Percentiles rank a stretch among this genome's conserved stretches.
phyloP scores from a whole-genome alignment of 805 yeast species.

The Monosporozyma yasuniensis region DNA sequence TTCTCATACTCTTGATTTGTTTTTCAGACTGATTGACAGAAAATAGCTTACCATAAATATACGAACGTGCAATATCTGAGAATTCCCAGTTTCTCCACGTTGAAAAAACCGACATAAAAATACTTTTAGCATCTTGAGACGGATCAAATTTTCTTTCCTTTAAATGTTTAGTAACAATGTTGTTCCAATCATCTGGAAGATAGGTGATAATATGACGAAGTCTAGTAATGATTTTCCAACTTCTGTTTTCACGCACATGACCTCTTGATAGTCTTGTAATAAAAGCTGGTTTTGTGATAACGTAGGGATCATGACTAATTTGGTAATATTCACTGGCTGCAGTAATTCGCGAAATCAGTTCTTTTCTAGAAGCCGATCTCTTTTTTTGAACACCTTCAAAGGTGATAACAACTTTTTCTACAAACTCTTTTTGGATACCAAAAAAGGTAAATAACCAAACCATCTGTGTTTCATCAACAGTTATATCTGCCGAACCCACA shows the following conservation, averaged over 20 bases:
- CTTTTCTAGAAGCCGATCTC: conserved; percentile 20
- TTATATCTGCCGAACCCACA: conserved; percentile 25
- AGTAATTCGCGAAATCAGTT: conserved; percentile 36
- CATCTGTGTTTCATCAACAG: conserved; percentile 29
- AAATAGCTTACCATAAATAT: conserved; percentile 46
- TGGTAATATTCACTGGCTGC: conserved; percentile 41
- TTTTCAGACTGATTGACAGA: conserved; percentile 14
- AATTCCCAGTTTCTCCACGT: conserved; percentile 93
- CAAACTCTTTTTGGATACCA: conserved; percentile 5
- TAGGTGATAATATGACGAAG: conserved; percentile 61
- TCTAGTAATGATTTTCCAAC: conserved; percentile 81
- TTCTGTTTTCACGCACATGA: conserved; percentile 70
- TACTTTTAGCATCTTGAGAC: conserved; percentile 44
- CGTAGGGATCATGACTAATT: conserved; percentile 78
- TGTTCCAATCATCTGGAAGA: conserved; percentile 47
- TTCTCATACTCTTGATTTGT: conserved; percentile 8
- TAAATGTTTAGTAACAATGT: conserved; percentile 15
- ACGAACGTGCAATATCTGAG: conserved; percentile 47
- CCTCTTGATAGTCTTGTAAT: conserved; percentile 60
- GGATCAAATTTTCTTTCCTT: conserved; percentile 33
- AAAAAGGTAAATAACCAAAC: conserved; percentile 28
- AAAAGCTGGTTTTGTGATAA: conserved; percentile 81
- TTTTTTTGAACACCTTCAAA: conserved; percentile 6
- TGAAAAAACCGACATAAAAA: conserved; percentile 51
- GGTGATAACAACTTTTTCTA: conserved; percentile 8